These are phyloP conservation scores for Cucurbitaria berberidis DNA, from an alignment of 2,329 filamentous ascomycete genomes.

Conservation along the genomic window DNA sequence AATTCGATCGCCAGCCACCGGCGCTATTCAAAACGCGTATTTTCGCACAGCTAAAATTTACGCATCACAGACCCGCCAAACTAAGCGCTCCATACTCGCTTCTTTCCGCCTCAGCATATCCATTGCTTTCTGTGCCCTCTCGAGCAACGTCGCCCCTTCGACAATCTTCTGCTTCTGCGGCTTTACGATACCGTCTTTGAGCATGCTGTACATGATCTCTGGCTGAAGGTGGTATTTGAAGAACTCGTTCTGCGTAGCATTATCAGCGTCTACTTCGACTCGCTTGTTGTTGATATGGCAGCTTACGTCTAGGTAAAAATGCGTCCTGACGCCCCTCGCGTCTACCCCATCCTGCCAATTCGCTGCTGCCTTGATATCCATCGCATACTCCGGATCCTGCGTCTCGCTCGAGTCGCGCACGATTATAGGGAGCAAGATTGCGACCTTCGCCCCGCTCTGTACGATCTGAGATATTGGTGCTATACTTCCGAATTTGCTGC, in stretches of 20 bases:
- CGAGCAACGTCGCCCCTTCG: constrained; percentile 51
- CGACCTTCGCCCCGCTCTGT: constrained; percentile 58
- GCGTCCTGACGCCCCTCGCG: constrained; percentile 61
- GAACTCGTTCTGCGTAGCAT: constrained; percentile 56
- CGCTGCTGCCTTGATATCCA: constrained; percentile 57
- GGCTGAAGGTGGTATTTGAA: constrained; percentile 62
- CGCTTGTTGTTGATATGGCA: neutral
- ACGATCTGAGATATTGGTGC: constrained; percentile 57
- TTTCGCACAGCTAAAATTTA: neutral
- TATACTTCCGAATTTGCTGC: constrained; percentile 37
- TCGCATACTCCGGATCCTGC: constrained; percentile 59
- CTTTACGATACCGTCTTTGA: constrained; percentile 49
- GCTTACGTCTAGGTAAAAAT: constrained; percentile 59
- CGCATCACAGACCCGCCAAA: constrained; percentile 46
- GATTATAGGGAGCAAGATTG: constrained; percentile 66
- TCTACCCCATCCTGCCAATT: constrained; percentile 62
- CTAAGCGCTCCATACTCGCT: constrained; percentile 54
- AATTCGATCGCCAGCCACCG: too few relatives aligned
- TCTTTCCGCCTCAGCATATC: constrained; percentile 52
- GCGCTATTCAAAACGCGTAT: neutral
- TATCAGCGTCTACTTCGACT: neutral
- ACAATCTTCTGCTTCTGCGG: constrained; percentile 52
- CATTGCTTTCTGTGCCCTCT: constrained; percentile 53
- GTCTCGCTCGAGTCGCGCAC: constrained; percentile 58
- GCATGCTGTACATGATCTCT: constrained; percentile 60